These are phyloP conservation scores for Penicillium thymicola DNA, from an alignment of 2,329 filamentous ascomycete genomes.

Conservation along the genomic window DNA sequence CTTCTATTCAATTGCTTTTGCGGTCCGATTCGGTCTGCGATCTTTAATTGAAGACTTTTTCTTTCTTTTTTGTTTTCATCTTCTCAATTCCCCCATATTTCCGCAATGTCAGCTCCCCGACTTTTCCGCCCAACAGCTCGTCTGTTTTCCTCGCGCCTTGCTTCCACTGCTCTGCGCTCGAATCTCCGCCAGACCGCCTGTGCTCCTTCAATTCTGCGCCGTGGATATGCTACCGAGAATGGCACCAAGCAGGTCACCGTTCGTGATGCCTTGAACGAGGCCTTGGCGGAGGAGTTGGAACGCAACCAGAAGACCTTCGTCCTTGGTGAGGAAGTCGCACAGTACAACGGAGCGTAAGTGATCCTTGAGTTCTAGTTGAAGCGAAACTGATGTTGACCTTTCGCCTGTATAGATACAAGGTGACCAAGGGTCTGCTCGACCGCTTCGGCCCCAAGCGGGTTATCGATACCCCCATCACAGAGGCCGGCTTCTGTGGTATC, in stretches of 20 bases:
- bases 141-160: slow-evolving; percentile 56
- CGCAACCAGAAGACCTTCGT: slow-evolving; percentile 91
- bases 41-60: slow-evolving; percentile 16
- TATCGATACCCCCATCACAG: slow-evolving; percentile 97
- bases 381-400: slow-evolving; percentile 36
- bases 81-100: slow-evolving; percentile 52
- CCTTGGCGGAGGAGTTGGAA: slow-evolving; percentile 95
- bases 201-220: slow-evolving; percentile 47
- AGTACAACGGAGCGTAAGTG: slow-evolving; percentile 91
- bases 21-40: slow-evolving; percentile 19
- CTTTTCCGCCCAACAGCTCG: slow-evolving; percentile 63
- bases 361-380: background rate
- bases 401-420: slow-evolving; percentile 70
- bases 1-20: slow-evolving; percentile 12
- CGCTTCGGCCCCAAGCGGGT: slow-evolving; percentile 96
- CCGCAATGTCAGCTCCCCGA: slow-evolving; percentile 58
- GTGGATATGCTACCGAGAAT: slow-evolving; percentile 56
- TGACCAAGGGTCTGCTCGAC: slow-evolving; percentile 95
- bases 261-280: slow-evolving; percentile 95
- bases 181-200: slow-evolving; percentile 52
- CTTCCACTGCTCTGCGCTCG: slow-evolving; percentile 51
- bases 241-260: slow-evolving; percentile 92
- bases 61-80: slow-evolving; percentile 16
- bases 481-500: slow-evolving; percentile 91
- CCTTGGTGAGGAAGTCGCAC: slow-evolving; percentile 95